Conservation (phyloP, 768 basidiomycete genomes). For the Chalciporus chontae region DNA sequence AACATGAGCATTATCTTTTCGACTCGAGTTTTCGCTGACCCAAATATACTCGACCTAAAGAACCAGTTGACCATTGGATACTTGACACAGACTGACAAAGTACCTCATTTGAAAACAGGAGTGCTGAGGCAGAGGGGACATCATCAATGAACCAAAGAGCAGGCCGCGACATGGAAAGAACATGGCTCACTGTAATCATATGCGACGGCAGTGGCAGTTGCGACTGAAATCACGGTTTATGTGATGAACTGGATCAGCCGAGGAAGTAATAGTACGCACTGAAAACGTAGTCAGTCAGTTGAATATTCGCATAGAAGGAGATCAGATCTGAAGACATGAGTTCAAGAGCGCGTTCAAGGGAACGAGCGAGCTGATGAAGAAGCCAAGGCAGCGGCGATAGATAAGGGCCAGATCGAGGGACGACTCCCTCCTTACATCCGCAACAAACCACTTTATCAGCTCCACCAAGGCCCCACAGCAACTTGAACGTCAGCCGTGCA, state of each 20-base stretch:
- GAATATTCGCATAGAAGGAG: too few species aligned
- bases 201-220: conserved; percentile 2
- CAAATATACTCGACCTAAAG: conserved; percentile 15
- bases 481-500: too few species aligned
- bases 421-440: too few species aligned
- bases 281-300: conserved; percentile 6
- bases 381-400: too few species aligned
- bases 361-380: too few species aligned
- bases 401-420: too few species aligned
- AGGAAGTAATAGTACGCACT: conserved; percentile 2
- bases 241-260: background rate
- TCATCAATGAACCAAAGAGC: background rate
- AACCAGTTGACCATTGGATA: background rate
- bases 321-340: too few species aligned
- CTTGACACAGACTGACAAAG: background rate
- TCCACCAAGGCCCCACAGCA: too few species aligned
- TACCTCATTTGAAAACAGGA: conserved; percentile 19
- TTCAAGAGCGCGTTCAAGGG: too few species aligned
- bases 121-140: conserved; percentile 2
- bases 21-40: conserved; percentile 10
- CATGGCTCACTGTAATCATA: conserved; percentile 20
- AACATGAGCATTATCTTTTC: background rate
- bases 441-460: too few species aligned
- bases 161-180: background rate
- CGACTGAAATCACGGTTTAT: conserved; percentile 9